Base-by-base conservation (phyloP, 208 protist genomes). In the Acanthamoeba rhysodes region DNA sequence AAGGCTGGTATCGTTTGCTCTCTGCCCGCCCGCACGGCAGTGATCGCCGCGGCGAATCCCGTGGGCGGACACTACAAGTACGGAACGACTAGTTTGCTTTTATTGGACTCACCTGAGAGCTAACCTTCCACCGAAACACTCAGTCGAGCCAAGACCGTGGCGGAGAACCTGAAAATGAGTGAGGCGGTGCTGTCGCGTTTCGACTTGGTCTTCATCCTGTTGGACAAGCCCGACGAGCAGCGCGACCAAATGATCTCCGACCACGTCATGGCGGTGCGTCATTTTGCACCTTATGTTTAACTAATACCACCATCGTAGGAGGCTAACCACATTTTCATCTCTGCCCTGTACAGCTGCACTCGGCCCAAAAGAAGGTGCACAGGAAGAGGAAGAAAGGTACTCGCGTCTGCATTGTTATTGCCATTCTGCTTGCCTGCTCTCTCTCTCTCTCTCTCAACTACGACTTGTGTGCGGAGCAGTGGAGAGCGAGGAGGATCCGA, bases 41-140 rank as follows among this genome's bases (percentile, higher is more conserved):
- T 99, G 24, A 98, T 99, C 53, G 99, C 99, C 0, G 99, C 99
- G 5, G 99, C 99, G 20, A 99, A 99, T 96, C 99, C 99, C 41
- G 97, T 98, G 24, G 99, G 99, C 50, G 99, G 98, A 16, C 97
- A 99, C 95, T 99, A 99, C 94, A 97, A 98, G 94, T 97, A 72
- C 87, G 95, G 48, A 10, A 20, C 27, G 8, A 27, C 29, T 37
- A 6, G 10, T 92, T 92, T 27, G 8, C 6, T 4, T 50, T 20
- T 70, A 4, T 0, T 34, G 0, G 27, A 1, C 62, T 70, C 62
- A 70, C 20, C 29, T 74, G 37, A 41, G 37, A 4, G 0, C 14
- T 64, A 18, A 27, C 14, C 57, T 8, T 7, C 57, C 32, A 16
- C 16, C 27, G 10, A 29, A 20, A 55, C 24, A 1, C 22, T 7